Evolutionary conservation across 2,329 filamentous ascomycete species (phyloP).

Genomic region (Trichoderma lentiforme): DNA sequence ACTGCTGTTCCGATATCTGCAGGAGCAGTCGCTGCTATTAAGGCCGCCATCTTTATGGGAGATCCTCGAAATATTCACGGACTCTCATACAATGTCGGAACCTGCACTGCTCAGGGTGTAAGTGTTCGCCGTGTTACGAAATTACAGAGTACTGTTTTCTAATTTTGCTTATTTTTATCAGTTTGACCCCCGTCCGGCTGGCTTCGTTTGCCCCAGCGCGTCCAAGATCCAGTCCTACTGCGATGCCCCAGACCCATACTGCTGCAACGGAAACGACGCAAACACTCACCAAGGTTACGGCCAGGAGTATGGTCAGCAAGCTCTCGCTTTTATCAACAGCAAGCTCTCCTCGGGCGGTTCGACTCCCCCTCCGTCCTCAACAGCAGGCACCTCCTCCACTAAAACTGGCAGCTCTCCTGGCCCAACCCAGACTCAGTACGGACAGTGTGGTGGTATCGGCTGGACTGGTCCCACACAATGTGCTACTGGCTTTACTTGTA

Average conservation of each 20-base stretch:
- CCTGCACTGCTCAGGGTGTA: constrained; percentile 46
- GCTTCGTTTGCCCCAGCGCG: constrained; percentile 53
- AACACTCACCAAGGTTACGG: constrained; percentile 62
- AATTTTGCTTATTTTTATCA: constrained; percentile 27
- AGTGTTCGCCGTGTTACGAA: constrained; percentile 26
- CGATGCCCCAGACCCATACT: constrained; percentile 61
- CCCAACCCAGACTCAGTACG: constrained; percentile 27
- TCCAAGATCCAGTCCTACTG: constrained; percentile 62
- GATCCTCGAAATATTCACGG: constrained; percentile 56
- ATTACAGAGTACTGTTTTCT: background rate
- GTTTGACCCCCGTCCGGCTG: constrained; percentile 58
- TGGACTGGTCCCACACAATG: constrained; percentile 38
- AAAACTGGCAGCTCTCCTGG: background rate
- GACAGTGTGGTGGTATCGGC: constrained; percentile 38
- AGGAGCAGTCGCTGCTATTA: constrained; percentile 52
- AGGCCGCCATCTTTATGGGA: constrained; percentile 64
- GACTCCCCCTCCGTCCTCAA: background rate
- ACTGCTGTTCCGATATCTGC: constrained; percentile 43
- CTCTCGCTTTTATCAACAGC: constrained; percentile 56
- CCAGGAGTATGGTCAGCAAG: constrained; percentile 58
- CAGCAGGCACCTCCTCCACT: background rate
- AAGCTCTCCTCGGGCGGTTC: constrained; percentile 23
- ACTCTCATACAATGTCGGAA: constrained; percentile 54
- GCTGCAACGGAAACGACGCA: constrained; percentile 61
- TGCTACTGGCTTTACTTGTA: constrained; percentile 36